Base-by-base conservation (phyloP, 139 green algal species). In the Asterochloris sp. region DNA sequence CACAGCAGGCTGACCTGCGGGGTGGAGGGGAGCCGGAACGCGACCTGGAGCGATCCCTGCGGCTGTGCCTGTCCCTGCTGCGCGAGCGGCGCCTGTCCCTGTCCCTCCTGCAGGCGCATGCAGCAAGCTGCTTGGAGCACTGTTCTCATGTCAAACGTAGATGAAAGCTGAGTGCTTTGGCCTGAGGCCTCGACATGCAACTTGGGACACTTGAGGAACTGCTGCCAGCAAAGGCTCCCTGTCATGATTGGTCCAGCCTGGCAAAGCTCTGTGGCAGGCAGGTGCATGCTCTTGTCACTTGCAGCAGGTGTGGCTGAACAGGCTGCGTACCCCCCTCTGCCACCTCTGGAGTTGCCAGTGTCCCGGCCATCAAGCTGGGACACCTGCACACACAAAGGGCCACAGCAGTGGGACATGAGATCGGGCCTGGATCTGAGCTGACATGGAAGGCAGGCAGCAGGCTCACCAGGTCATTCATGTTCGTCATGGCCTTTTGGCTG, bases 401-500 rank as follows among this genome's bases (percentile, higher is more conserved):
- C 14, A 21, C 28, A 13, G 23, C 21, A 14, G 10, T 29, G 23
- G 19, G 15, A 21, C 16, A 61, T 28, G 17, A 15, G 9, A 24
- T 12, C 69, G 10, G 8, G 19, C 29, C 10, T 8, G 16, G 69
- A 75, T 21, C 69, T 12, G 29, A 71, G 24, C 69, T 54, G 38
- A 76, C 54, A n/a, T 66, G 16, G 23, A 10, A 27, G 13, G 66
- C 10, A 38, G 11, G 23, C 9, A 21, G 38, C 12, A 8, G 14
- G 12, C 54, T 68, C 66, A 79, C 74, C 74, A 79, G n/a, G 74
- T 79, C 74, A 29, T 79, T 79, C 74, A 79, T 79, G 74, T 79
- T 79, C n/a, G 74, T 79, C 74, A 79, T 79, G 11, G 10, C 54
- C 38, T 54, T 2, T 6, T 54, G 38, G 38, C 38, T 54, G 38